Conservation (phyloP, 192 early-diverging fungal genomes). For the Glomus cerebriforme region DNA sequence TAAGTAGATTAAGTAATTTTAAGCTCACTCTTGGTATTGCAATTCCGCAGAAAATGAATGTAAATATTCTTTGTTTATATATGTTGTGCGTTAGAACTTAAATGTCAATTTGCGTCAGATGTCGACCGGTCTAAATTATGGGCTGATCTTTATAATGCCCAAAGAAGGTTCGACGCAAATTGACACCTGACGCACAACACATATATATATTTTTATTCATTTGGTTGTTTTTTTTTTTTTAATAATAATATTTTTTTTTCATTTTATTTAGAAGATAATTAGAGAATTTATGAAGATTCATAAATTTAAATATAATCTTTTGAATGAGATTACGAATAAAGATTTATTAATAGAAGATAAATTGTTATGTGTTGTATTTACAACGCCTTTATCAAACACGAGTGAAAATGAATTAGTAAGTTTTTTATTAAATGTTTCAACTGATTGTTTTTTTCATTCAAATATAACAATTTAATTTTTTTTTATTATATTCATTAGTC, state of each 20-base stretch:
- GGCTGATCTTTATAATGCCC: no score
- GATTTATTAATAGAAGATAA: background rate
- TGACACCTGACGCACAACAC: no score
- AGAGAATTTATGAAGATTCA: background rate
- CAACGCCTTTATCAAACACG: background rate
- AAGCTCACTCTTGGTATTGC: background rate
- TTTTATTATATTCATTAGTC: background rate
- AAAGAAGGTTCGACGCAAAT: no score
- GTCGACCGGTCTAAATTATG: no score
- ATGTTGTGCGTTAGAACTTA: no score
- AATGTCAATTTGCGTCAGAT: no score
- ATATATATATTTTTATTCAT: no score
- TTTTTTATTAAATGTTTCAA: background rate
- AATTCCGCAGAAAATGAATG: conserved; percentile 12
- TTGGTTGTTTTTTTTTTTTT: no score
- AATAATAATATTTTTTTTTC: background rate
- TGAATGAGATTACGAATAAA: background rate
- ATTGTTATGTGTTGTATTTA: background rate
- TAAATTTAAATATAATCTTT: background rate
- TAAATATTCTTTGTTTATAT: background rate
- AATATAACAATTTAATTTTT: background rate
- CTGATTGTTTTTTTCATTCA: background rate
- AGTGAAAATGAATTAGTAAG: background rate
- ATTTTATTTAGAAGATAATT: background rate
- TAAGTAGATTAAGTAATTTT: background rate